These are phyloP conservation scores for Larix kaempferi DNA, from an alignment of 75 land plant species.

Conservation along the genomic window DNA sequence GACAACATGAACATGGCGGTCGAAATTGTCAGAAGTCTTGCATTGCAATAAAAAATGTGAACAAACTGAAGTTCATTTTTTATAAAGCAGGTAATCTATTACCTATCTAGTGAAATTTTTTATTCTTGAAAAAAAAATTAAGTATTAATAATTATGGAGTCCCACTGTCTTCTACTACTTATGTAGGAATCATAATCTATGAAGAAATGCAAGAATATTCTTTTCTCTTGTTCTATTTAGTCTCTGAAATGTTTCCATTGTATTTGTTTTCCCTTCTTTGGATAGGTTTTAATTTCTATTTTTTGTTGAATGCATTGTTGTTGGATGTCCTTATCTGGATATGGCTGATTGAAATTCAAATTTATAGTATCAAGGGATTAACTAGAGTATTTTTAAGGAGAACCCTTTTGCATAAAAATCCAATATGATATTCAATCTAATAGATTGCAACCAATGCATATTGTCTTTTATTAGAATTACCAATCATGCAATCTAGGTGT, in stretches of 20 bases:
- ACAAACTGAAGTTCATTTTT: constrained; percentile 54
- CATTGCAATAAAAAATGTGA: constrained; percentile 62
- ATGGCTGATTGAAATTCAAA: neutral
- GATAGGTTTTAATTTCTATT: neutral
- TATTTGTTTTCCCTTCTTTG: neutral
- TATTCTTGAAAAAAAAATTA: neutral
- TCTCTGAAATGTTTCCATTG: neutral
- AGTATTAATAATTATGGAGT: neutral
- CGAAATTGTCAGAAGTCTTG: constrained; percentile 88
- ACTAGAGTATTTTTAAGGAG: neutral
- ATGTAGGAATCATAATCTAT: neutral
- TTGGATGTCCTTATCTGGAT: neutral
- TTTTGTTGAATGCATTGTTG: neutral
- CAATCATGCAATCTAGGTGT: too few relatives aligned
- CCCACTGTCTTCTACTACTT: neutral
- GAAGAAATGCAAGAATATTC: neutral
- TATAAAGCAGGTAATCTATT: constrained; percentile 64
- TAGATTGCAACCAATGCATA: too few relatives aligned
- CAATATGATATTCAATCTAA: too few relatives aligned
- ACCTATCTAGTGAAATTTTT: neutral
- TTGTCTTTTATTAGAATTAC: too few relatives aligned
- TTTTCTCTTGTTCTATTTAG: neutral
- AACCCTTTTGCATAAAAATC: too few relatives aligned
- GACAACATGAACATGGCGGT: constrained; percentile 95
- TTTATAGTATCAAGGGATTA: neutral